Conservation (phyloP, 2,329 filamentous ascomycete species). For the Alternaria dauci region DNA sequence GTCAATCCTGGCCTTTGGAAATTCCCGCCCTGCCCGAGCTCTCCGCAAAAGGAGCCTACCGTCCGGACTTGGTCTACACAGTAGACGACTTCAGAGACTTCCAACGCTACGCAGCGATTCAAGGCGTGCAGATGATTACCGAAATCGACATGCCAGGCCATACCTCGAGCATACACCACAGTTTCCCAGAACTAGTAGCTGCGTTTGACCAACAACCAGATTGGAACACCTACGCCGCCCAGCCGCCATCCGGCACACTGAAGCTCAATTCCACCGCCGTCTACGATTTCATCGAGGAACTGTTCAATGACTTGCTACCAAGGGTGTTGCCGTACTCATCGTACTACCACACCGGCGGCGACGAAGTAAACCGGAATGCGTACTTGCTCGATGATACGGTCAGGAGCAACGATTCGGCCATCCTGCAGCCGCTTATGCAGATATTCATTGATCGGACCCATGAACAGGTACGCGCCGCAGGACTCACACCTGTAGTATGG, state of each 20-base stretch:
- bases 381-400: constrained; percentile 76
- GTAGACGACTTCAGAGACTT: constrained; percentile 70
- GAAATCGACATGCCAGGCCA: constrained; percentile 87
- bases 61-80: constrained; percentile 71
- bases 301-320: constrained; percentile 81
- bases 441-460: constrained; percentile 77
- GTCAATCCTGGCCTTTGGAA: constrained; percentile 85
- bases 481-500: constrained; percentile 81
- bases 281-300: constrained; percentile 72
- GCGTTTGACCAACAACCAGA: constrained; percentile 65
- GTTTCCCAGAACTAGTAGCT: constrained; percentile 75
- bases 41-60: constrained; percentile 76
- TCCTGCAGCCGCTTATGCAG: constrained; percentile 80
- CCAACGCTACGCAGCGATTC: constrained; percentile 73
- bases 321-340: constrained; percentile 65
- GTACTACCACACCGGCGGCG: constrained; percentile 87
- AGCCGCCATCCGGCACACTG: constrained; percentile 69
- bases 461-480: constrained; percentile 67
- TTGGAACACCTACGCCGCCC: constrained; percentile 62
- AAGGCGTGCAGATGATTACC: constrained; percentile 75
- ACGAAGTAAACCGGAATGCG: constrained; percentile 82
- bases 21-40: constrained; percentile 78
- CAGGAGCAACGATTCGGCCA: constrained; percentile 67
- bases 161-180: constrained; percentile 71
- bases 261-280: constrained; percentile 78